These are phyloP conservation scores for Fusarium haematococcum DNA, from an alignment of 2,329 filamentous ascomycete species.

Conservation along the genomic window DNA sequence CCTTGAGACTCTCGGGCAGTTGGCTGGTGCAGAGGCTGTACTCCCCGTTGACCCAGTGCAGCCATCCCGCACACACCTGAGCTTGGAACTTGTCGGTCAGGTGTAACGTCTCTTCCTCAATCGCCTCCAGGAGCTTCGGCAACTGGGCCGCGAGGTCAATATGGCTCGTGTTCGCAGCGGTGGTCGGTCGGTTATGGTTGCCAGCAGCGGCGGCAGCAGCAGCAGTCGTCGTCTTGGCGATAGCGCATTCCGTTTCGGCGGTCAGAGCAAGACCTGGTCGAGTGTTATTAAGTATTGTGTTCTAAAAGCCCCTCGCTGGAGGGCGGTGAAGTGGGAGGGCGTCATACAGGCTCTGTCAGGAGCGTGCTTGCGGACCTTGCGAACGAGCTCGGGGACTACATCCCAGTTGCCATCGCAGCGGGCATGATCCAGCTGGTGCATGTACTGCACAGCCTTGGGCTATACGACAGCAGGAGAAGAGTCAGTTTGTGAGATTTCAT, in stretches of 20 bases:
- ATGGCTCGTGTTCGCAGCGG: conserved; percentile 55
- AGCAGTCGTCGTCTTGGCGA: conserved; percentile 65
- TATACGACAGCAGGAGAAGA: conserved; percentile 45
- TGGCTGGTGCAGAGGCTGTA: conserved; percentile 66
- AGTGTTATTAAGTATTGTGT: conserved; percentile 20
- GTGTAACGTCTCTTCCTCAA: conserved; percentile 67
- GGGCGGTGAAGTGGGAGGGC: conserved; percentile 5
- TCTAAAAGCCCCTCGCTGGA: neutral
- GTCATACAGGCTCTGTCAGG: conserved; percentile 83
- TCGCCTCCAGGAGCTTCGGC: conserved; percentile 65
- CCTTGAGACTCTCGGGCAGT: conserved; percentile 73
- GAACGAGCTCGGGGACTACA: conserved; percentile 86
- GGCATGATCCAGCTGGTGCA: conserved; percentile 84
- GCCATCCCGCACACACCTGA: conserved; percentile 84
- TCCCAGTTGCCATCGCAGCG: conserved; percentile 91
- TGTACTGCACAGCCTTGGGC: conserved; percentile 85
- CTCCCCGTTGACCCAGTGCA: conserved; percentile 83
- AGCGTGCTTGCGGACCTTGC: conserved; percentile 95
- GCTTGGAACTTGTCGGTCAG: conserved; percentile 79
- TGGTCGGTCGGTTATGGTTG: conserved; percentile 53
- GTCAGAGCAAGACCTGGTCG: conserved; percentile 74
- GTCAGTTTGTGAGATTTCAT: conserved; percentile 32
- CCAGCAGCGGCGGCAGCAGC: conserved; percentile 32
- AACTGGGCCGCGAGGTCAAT: conserved; percentile 60
- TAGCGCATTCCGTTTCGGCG: conserved; percentile 75